Evolutionary conservation across 2,329 filamentous ascomycete species (phyloP).

Genomic region (Arachnopeziza araneosa): DNA sequence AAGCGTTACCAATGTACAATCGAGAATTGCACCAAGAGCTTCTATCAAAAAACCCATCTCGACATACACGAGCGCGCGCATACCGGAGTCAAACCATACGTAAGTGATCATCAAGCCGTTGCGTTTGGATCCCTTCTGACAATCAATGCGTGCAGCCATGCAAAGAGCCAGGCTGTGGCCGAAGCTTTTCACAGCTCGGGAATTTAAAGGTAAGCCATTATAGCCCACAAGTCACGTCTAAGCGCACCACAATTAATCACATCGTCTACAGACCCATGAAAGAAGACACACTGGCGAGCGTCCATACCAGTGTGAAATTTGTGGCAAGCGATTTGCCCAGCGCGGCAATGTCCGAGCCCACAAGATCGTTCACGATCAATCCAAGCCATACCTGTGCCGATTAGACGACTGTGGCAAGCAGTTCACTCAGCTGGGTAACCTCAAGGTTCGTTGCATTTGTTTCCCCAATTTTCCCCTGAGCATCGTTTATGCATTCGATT

Average conservation of each 20-base stretch:
- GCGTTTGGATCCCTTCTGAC: background rate
- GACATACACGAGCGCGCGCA: constrained; percentile 86
- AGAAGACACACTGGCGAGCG: constrained; percentile 82
- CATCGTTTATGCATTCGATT: background rate
- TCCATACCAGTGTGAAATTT: constrained; percentile 74
- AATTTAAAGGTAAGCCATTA: constrained; percentile 68
- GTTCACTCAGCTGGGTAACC: constrained; percentile 85
- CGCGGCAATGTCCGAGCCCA: constrained; percentile 82
- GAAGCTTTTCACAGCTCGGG: constrained; percentile 81
- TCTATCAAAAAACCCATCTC: constrained; percentile 87
- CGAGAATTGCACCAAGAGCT: constrained; percentile 71
- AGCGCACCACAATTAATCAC: constrained; percentile 1
- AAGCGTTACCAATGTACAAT: constrained; percentile 72
- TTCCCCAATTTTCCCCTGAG: background rate
- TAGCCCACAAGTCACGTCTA: background rate
- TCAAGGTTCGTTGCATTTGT: constrained; percentile 57
- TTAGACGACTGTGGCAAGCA: constrained; percentile 80
- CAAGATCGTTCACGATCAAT: constrained; percentile 69
- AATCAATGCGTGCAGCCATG: constrained; percentile 39
- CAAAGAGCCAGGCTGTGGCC: constrained; percentile 65
- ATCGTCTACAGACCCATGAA: constrained; percentile 63
- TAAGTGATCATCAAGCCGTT: constrained; percentile 42
- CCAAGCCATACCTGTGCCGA: constrained; percentile 75
- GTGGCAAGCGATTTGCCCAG: constrained; percentile 78
- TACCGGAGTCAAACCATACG: constrained; percentile 85